Base-by-base conservation (phyloP, 139 green algal species). In the Coelastrella sp. region DNA sequence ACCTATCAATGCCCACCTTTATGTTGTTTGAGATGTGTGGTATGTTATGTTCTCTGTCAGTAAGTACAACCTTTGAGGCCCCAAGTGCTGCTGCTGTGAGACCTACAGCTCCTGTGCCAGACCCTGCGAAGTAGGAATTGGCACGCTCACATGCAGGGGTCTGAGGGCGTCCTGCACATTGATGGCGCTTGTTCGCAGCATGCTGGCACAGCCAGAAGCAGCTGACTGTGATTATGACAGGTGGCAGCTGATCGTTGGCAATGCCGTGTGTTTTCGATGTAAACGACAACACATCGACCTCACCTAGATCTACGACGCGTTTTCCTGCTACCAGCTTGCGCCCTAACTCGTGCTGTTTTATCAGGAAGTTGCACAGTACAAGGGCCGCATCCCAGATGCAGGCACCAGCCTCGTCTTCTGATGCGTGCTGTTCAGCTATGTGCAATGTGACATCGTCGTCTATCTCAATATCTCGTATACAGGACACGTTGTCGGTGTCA, bases 21-120 rank as follows among this genome's bases (percentile, higher is more conserved):
- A 95, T 93, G 89, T 94, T 95, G 11, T 10, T 5, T 3, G 32
- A 57, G 2, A 92, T 54, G 5, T 91, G 89, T 20, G 83, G 83
- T 83, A 93, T 13, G 13, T 91, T 54, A 22, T 91, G 80, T 19
- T 83, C 79, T 75, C 89, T 58, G 90, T 95, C 93, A 57, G 93
- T 95, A 13, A 95, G 83, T 2, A 80, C 32, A 59, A 92, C 89
- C 4, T 80, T 2, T 20, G 32, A 11, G 2, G 92, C 92, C 19
- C 93, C 93, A 14, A 95, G 80, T 57, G 86, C 86, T 13, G 93
- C 93, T 64, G 93, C 89, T 56, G 89, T 78, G 4, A 93, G 73
- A 5, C 91, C 92, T 1, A 93, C 85, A 3, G 88, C 68, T 2
- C 93, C 93, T 4, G 92, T 89, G 6, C 92, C 80, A 83, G 77